Conservation (phyloP, 2,329 filamentous ascomycete species). For the Fusarium mexicanum region DNA sequence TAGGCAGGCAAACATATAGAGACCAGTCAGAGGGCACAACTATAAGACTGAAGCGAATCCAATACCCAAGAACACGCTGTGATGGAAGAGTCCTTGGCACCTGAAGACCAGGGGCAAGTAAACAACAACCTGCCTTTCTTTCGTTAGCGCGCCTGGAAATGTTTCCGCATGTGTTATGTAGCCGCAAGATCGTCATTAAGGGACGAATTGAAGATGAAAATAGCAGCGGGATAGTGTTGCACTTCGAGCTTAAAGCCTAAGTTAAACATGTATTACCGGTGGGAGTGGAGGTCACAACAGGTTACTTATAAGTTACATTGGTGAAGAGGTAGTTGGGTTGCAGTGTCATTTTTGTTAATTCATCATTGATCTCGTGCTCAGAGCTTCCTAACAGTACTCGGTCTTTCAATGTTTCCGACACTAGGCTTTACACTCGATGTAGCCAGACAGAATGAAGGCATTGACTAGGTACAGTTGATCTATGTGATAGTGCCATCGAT, state of each 20-base stretch:
- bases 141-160: slow-evolving; percentile 6
- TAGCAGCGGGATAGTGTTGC: neutral
- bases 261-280: neutral
- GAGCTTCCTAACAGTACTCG: neutral
- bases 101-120: neutral
- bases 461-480: neutral
- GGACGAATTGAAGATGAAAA: neutral
- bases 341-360: neutral
- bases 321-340: neutral
- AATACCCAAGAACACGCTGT: slow-evolving; percentile 3
- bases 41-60: slow-evolving; percentile 8
- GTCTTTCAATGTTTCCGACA: neutral
- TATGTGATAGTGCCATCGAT: neutral
- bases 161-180: neutral
- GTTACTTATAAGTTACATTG: neutral
- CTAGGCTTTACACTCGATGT: neutral
- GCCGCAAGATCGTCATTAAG: slow-evolving; percentile 1
- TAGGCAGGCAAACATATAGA: neutral
- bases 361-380: neutral
- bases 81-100: slow-evolving; percentile 1
- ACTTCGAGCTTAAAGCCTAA: neutral
- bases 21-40: neutral
- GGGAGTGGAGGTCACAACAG: neutral
- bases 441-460: neutral
- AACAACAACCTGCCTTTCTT: slow-evolving; percentile 15